These are phyloP conservation scores for Papiliotrema terrestris DNA, from an alignment of 1,284 basidiomycete genomes.

Conservation along the genomic window DNA sequence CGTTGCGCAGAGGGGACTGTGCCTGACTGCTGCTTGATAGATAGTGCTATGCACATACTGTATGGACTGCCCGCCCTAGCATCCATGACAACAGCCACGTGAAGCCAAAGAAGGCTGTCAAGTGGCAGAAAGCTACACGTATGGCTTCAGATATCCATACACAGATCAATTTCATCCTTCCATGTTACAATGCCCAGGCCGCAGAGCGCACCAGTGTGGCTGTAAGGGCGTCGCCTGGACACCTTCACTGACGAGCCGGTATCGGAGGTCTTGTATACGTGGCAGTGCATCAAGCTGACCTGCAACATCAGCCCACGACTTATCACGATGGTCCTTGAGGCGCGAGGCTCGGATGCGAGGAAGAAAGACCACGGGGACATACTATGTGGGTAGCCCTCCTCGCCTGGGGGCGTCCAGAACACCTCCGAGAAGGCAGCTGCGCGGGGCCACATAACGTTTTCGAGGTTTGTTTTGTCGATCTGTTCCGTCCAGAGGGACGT, in stretches of 20 bases:
- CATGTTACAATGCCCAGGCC: conserved; percentile 25
- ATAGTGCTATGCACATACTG: not conserved
- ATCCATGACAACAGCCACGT: too few species aligned
- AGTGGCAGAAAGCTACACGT: too few species aligned
- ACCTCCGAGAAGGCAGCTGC: conserved; percentile 74
- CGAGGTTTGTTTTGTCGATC: conserved; percentile 62
- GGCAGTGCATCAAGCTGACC: conserved; percentile 62
- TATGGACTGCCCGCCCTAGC: too few species aligned
- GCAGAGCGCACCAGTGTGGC: conserved; percentile 74
- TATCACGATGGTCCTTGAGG: too few species aligned
- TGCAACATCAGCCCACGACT: conserved; percentile 27
- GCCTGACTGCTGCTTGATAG: conserved; percentile 27
- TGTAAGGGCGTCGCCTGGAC: conserved; percentile 67
- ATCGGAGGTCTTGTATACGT: conserved; percentile 69
- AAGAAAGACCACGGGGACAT: conserved; percentile 2
- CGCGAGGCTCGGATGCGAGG: too few species aligned
- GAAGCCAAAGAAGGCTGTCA: too few species aligned
- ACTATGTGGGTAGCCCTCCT: conserved; percentile 18
- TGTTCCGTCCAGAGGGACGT: conserved; percentile 77
- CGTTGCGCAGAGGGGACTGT: conserved; percentile 39
- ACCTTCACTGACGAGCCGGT: conserved; percentile 65
- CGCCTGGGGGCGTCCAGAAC: conserved; percentile 68
- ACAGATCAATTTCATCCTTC: too few species aligned
- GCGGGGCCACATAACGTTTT: conserved; percentile 71
- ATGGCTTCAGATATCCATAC: too few species aligned